Base-by-base conservation (phyloP, 2,329 filamentous ascomycete genomes). In the Trichoderma brevicompactum region DNA sequence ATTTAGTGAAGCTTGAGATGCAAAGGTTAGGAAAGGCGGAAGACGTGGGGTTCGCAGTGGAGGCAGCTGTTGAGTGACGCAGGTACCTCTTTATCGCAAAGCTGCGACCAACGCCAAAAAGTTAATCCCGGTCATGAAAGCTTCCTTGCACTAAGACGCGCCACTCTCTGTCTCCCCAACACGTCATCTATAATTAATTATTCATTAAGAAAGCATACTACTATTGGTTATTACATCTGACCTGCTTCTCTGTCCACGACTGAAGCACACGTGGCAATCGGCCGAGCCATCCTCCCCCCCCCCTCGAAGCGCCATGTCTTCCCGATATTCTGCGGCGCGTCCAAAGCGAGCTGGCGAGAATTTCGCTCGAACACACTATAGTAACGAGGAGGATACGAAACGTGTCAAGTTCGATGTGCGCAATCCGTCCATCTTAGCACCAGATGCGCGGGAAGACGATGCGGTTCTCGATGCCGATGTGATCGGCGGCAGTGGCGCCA, bases 341-440 rank as follows among this genome's bases (percentile, higher is more conserved):
- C 92, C 92, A 9, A 96, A 94, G 79, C 89, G 93, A 69, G 90
- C 87, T 5, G 91, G 89, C 72, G 93, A 97, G 79, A 87, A 89
- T 71, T 96, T 91, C 75, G 88, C 90, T 50, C 89, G 92, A 65
- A 88, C 87, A 17, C 88, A 94, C 75, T 89, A 92, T 73, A 81
- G 85, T 70, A 78, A 79, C 54, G 78, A 80, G 55, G 80, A 83
- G 63, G 73, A 76, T 61, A 78, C 79, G 52, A 96, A 96, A 76
- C 94, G 93, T 74, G 90, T 92, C 66, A 92, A 92, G 73, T 99
- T 99, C 78, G 95, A 99, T 77, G 82, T 95, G 61, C 92, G 95
- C 69, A 98, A 99, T 75, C 95, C 95, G 3, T 97, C 94, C 15
- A 93, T 92, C 0, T 86, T 99, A 5, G 94, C 92, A 2, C 89